Conservation (phyloP, 106 monocot species). For the Alisma plantagoaquatica region DNA sequence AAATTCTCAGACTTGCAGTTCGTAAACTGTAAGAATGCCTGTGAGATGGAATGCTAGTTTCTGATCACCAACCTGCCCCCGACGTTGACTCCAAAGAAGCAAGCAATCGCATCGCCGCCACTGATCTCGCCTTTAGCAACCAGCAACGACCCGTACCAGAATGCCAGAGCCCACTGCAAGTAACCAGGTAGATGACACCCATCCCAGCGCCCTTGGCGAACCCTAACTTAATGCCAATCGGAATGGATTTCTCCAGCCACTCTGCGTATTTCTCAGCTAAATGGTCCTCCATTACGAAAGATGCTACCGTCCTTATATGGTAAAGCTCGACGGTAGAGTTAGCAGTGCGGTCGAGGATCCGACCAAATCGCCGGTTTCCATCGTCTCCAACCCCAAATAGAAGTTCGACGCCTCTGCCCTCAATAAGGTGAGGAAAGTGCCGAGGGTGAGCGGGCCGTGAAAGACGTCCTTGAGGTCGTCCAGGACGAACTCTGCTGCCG, state of each 20-base stretch:
- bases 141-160: slow-evolving; percentile 98
- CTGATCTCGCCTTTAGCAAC: slow-evolving; percentile 94
- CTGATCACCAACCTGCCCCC: no score
- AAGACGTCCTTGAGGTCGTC: no score
- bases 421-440: no score
- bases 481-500: no score
- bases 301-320: slow-evolving; percentile 92
- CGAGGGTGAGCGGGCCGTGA: no score
- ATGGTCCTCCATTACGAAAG: slow-evolving; percentile 89
- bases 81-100: slow-evolving; percentile 94
- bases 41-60: no score
- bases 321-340: no score
- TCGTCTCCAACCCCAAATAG: no score
- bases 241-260: slow-evolving; percentile 84
- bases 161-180: slow-evolving; percentile 96
- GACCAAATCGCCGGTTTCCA: no score
- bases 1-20: slow-evolving; percentile 46
- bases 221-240: slow-evolving; percentile 92
- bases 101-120: slow-evolving; percentile 95
- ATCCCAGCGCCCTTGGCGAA: slow-evolving; percentile 98
- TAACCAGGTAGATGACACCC: slow-evolving; percentile 93
- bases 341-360: no score
- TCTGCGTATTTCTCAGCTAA: slow-evolving; percentile 77
- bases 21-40: no score
- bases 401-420: no score